Base-by-base conservation (phyloP, 2,329 filamentous ascomycete genomes). In the Fusarium tupiense region DNA sequence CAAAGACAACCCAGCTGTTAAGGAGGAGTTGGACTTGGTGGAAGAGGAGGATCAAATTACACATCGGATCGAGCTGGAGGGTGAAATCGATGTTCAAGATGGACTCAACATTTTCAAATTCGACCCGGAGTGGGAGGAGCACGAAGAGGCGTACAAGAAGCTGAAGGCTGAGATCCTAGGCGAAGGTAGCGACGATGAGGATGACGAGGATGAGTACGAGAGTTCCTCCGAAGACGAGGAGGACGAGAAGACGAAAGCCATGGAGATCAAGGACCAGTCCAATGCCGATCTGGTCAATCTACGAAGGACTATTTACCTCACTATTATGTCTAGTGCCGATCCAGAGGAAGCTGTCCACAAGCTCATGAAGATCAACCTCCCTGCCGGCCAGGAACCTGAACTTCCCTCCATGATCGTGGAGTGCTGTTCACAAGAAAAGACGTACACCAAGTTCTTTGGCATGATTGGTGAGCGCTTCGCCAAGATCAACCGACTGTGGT, bases 41-140 rank as follows among this genome's bases (percentile, higher is more conserved):
- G 96, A 98, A 83, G 96, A 99, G 83, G 96, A 98, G 82, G 96
- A 99, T 80, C 96, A 98, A 81, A 97, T 98, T 78, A 98, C 96
- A 2, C 96, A 99, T 84, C 89, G 91, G 64, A 87, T 94, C 56
- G 92, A 93, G 56, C 84, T 99, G 37, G 94, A 98, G 74, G 95
- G 95, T 73, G 91, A 95, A 43, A 88, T 98, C 61, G 93, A 96
- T 56, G 91, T 94, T 0, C 92, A 98, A 81, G 95, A 98, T 77
- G 90, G 91, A 1, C 87, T 98, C 61, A 99, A 99, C 80, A 92
- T 99, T 68, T 99, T 99, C 89, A 98, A 98, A 80, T 95, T 92
- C 76, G 96, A 99, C 80, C 79, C 93, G 0, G 89, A 98, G 37
- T 99, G 93, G 89, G 94, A 98, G 82, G 92, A 94, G 78, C 92